Evolutionary conservation across 169 alveolate species (phyloP).

Genomic region (Eimeria nieschulzi): DNA sequence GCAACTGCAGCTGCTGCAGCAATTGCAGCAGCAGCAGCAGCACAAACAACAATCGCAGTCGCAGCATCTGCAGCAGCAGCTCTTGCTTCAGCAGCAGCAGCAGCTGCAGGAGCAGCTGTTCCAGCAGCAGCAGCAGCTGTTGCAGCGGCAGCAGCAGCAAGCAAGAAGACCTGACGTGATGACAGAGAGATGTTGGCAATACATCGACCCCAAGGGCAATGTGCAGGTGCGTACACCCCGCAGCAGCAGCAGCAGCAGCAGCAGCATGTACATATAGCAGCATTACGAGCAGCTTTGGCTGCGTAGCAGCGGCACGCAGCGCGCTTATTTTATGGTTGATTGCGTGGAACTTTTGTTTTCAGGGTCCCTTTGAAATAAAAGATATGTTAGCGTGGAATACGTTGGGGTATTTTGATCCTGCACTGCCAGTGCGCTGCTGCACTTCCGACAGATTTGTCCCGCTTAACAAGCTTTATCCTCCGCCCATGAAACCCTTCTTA

Average conservation of each 20-base stretch:
- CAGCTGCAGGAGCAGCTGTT: constrained; percentile 47
- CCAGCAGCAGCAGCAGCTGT: constrained; percentile 56
- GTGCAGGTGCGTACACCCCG: constrained; percentile 76
- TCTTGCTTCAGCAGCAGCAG: background rate
- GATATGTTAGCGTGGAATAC: constrained; percentile 81
- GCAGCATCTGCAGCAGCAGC: constrained; percentile 36
- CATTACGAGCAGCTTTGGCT: background rate
- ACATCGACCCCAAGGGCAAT: constrained; percentile 81
- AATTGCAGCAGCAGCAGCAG: constrained; percentile 18
- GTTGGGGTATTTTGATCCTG: constrained; percentile 82
- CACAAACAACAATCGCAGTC: constrained; percentile 7
- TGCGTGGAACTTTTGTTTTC: background rate
- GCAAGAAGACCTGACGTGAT: constrained; percentile 76
- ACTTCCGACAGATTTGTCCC: constrained; percentile 80
- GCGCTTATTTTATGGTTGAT: background rate
- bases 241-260: background rate
- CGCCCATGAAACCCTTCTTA: constrained; percentile 79
- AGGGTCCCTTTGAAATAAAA: constrained; percentile 80
- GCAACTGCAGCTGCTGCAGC: constrained; percentile 24
- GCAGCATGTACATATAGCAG: background rate
- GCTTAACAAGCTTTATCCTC: constrained; percentile 80
- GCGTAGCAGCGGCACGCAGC: background rate
- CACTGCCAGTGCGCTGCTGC: constrained; percentile 83
- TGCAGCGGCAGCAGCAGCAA: constrained; percentile 49
- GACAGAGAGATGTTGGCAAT: constrained; percentile 82